These are phyloP conservation scores for Triticum monococcum DNA, from an alignment of 176 grass and related monocot species.

Conservation along the genomic window DNA sequence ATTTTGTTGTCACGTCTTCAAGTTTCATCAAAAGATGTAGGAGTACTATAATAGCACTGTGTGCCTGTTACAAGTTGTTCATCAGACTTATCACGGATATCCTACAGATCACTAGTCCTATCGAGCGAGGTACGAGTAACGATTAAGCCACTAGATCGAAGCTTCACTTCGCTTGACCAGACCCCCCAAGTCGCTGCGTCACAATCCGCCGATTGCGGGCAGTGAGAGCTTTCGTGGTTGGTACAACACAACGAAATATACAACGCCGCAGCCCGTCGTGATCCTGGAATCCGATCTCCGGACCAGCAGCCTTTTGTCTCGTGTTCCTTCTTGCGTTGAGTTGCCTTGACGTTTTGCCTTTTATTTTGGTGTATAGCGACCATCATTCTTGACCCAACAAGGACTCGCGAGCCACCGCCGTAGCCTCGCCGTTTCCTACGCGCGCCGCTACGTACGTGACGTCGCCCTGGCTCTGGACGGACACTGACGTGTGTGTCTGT, in stretches of 20 bases:
- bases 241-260: not conserved
- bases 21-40: not conserved
- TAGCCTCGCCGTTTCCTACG: conserved; percentile 11
- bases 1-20: not conserved
- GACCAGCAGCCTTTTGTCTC: not conserved
- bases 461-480: not conserved
- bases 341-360: conserved; percentile 32
- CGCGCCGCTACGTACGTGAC: too few species aligned
- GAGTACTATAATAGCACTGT: too few species aligned
- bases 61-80: not conserved
- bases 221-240: not conserved
- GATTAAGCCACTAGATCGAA: not conserved
- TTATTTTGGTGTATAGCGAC: conserved; percentile 12
- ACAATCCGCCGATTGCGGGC: conserved; percentile 11
- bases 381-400: conserved; percentile 17
- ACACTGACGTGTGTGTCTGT: conserved; percentile 5
- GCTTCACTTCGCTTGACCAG: not conserved
- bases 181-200: conserved; percentile 7
- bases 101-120: not conserved
- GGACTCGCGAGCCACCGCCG: conserved; percentile 6
- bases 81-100: not conserved
- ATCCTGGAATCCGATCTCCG: conserved; percentile 4
- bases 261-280: not conserved
- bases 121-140: not conserved
- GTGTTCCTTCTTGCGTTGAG: not conserved